phyloP scores from a whole-genome alignment of 441 rosid genomes.

The Kokia cookei region DNA sequence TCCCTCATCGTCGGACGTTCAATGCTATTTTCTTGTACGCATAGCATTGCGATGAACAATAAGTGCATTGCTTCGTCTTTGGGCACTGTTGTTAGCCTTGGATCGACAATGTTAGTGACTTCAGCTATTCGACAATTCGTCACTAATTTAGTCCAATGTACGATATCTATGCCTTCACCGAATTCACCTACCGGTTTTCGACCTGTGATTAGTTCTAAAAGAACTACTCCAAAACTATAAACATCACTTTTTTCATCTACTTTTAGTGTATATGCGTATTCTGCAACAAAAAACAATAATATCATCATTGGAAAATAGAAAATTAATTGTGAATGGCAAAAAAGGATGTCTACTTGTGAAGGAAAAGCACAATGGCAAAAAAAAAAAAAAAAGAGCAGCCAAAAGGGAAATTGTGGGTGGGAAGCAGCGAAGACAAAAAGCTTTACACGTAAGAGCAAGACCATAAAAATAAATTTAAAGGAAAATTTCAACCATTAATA shows the following conservation, averaged over 20 bases:
- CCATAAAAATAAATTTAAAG: neutral
- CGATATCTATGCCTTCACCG: constrained; percentile 40
- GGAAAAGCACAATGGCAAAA: neutral
- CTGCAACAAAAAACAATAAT: constrained; percentile 6
- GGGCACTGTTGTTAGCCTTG: constrained; percentile 26
- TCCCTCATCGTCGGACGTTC: constrained; percentile 49
- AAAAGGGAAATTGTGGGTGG: constrained; percentile 12
- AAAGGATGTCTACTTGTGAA: neutral
- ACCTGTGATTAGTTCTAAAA: constrained; percentile 34
- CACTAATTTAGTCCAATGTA: constrained; percentile 30
- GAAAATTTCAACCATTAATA: too few relatives aligned
- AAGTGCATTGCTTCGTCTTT: constrained; percentile 36
- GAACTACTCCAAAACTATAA: constrained; percentile 41
- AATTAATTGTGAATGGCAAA: neutral
- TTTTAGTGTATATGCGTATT: constrained; percentile 40
- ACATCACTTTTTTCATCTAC: constrained; percentile 52
- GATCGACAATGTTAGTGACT: constrained; percentile 23
- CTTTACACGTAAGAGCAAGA: constrained; percentile 29
- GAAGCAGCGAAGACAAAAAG: neutral
- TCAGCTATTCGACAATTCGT: constrained; percentile 26
- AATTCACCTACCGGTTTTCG: constrained; percentile 39
- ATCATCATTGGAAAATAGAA: neutral
- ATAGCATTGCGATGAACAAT: constrained; percentile 37
- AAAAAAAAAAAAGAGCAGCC: neutral
- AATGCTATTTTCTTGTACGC: constrained; percentile 42